These are phyloP conservation scores for Spongispora temasekensis DNA, from an alignment of 1,284 basidiomycete genomes.

Conservation along the genomic window DNA sequence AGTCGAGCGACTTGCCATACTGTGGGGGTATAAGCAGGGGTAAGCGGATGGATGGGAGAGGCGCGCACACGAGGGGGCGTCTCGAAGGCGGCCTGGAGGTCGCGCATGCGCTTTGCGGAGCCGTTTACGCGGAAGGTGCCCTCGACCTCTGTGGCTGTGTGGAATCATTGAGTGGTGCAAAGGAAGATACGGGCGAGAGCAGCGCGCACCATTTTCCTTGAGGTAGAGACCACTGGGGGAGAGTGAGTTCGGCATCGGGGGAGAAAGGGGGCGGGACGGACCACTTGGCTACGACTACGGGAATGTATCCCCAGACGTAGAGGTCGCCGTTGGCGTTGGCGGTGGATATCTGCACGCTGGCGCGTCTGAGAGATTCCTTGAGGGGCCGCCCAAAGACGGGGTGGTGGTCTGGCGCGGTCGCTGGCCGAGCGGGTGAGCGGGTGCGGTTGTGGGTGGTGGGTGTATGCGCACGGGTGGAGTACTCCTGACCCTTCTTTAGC, in stretches of 20 bases:
- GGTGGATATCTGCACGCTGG: constrained; percentile 95
- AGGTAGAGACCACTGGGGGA: constrained; percentile 76
- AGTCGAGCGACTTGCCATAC: constrained; percentile 94
- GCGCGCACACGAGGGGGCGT: constrained; percentile 79
- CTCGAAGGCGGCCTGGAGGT: constrained; percentile 91
- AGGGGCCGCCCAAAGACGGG: constrained; percentile 87
- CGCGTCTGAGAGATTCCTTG: constrained; percentile 81
- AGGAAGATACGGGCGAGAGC: background rate
- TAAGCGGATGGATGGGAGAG: constrained; percentile 2
- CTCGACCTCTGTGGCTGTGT: constrained; percentile 86
- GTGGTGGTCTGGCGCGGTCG: constrained; percentile 38
- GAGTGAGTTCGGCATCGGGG: constrained; percentile 6
- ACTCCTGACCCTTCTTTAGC: constrained; percentile 52
- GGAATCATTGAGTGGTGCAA: constrained; percentile 8
- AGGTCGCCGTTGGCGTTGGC: constrained; percentile 79
- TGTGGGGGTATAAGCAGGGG: constrained; percentile 38
- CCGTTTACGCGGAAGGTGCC: constrained; percentile 96
- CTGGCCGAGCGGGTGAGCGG: constrained; percentile 11
- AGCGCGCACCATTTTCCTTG: constrained; percentile 78
- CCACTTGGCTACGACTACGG: constrained; percentile 97
- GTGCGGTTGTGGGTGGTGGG: no score
- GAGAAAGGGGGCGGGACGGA: constrained; percentile 43
- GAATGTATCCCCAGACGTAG: constrained; percentile 93
- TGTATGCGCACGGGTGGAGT: no score
- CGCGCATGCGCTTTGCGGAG: constrained; percentile 93